Base-by-base conservation (phyloP, 305 asterid species). In the Coffea humblotiana region DNA sequence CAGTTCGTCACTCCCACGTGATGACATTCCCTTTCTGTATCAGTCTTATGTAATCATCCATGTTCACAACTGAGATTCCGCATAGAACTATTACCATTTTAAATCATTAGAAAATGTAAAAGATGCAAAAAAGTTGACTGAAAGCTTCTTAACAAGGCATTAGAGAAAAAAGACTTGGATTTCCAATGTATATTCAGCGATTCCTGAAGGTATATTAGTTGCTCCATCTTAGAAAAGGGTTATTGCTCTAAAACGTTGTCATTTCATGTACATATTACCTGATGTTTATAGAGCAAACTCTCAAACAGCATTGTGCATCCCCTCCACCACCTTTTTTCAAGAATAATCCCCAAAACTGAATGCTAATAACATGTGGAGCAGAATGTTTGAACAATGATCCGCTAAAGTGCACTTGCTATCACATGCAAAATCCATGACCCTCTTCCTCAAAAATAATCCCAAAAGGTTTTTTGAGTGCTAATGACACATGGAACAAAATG, bases 1-100 rank as follows among this genome's bases (percentile, higher is more conserved):
- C 63, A 88, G 76, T 77, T 35, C 27, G 9, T 49, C 21, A 74
- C 65, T 56, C 63, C 71, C 12, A 5, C 45, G 14, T 21, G 4
- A 67, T 47, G 47, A 40, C 49, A 81, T 66, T n/a, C 51, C 43
- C 40, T 40, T 11, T 9, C n/a, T 27, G 47, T 40, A 16, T 58
- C 49, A 21, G 21, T 49, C 52, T 13, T 51, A 12, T 51, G 56
- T 51, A 51, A 51, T 47, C 12, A 19, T 13, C 15, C 56, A 51
- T 51, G 56, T 51, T 51, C 18, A 51, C 15, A 13, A 51, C 56
- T 27, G 48, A 1, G 49, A 21, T 45, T 56, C 27, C 54, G 77
- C 43, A 29, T 56, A 29, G 25, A 61, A 27, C 32, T 67, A 25
- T 61, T 52, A 43, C 56, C 18, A 1, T 40, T 60, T n/a, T 25